Evolutionary conservation across 2,329 filamentous ascomycete species (phyloP).

Genomic region (Alternaria gansuensis): DNA sequence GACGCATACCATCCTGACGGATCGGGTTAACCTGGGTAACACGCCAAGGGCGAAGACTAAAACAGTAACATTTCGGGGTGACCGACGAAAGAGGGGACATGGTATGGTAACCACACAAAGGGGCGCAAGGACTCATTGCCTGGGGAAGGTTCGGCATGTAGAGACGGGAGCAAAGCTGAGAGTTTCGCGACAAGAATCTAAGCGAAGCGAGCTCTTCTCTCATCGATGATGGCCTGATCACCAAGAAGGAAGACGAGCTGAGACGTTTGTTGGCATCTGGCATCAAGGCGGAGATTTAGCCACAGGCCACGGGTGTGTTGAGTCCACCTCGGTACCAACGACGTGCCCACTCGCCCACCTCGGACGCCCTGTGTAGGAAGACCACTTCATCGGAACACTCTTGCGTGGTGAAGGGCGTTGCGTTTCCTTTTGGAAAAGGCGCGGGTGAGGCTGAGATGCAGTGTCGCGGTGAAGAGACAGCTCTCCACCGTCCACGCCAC

Average conservation of each 20-base stretch:
- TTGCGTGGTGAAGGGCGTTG: constrained; percentile 1
- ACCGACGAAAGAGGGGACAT: constrained; percentile 8
- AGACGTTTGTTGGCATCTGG: constrained; percentile 1
- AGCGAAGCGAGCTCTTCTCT: constrained; percentile 1
- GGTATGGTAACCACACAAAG: constrained; percentile 1
- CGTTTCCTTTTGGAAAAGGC: constrained; percentile 8
- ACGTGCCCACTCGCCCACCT: not conserved
- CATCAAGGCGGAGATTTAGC: constrained; percentile 8
- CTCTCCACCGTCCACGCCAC: constrained; percentile 4
- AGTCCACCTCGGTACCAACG: constrained; percentile 5
- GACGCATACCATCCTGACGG: not conserved
- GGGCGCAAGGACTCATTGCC: constrained; percentile 6
- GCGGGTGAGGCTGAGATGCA: constrained; percentile 5
- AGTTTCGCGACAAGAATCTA: constrained; percentile 6
- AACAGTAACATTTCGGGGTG: constrained; percentile 8
- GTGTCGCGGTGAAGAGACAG: constrained; percentile 1
- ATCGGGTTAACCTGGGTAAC: not conserved
- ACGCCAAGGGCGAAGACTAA: constrained; percentile 2
- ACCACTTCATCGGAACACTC: constrained; percentile 4
- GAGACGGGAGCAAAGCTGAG: not conserved
- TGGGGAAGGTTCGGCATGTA: not conserved
- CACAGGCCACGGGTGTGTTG: constrained; percentile 3
- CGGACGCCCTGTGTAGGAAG: constrained; percentile 3
- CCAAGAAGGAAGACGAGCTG: constrained; percentile 7
- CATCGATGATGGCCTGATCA: constrained; percentile 6